Percentiles rank a stretch among this genome's conserved stretches.
Evolutionary conservation across 139 green algal species (phyloP).

Genomic region (Auxenochlorella protothecoides): DNA sequence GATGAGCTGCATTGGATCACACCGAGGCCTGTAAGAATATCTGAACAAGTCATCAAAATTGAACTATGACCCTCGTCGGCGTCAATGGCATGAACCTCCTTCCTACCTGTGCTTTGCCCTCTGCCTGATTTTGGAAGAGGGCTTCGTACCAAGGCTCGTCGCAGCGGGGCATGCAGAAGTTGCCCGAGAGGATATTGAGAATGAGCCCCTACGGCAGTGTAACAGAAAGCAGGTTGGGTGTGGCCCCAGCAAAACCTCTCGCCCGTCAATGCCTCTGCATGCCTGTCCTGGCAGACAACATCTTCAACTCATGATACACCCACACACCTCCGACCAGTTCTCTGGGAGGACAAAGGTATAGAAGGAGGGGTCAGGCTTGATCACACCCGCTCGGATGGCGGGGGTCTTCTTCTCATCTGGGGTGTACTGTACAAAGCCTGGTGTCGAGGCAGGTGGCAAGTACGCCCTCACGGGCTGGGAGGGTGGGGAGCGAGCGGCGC

Average conservation of each 20-base stretch:
- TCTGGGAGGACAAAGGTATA: conserved; percentile 19
- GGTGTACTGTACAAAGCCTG: conserved; percentile 8
- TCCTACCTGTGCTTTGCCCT: conserved; percentile 29
- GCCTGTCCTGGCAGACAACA: neutral
- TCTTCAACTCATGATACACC: too few species aligned
- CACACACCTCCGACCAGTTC: conserved; percentile 8
- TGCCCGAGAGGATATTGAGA: conserved; percentile 18
- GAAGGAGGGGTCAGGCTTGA: conserved; percentile 6
- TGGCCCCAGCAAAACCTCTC: neutral
- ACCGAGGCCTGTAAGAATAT: too few species aligned
- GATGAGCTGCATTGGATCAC: conserved; percentile 42
- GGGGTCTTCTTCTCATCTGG: conserved; percentile 15
- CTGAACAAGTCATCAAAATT: too few species aligned
- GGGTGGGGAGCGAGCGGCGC: neutral
- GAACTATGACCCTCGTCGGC: too few species aligned
- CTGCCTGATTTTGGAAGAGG: conserved; percentile 37
- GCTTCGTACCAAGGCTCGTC: conserved; percentile 68
- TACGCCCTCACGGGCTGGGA: neutral
- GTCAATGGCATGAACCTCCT: too few species aligned
- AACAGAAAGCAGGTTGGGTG: too few species aligned
- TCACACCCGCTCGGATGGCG: conserved; percentile 16
- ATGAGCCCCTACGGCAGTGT: too few species aligned
- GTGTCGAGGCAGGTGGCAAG: conserved; percentile 10
- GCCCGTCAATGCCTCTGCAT: neutral
- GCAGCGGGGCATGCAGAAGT: conserved; percentile 59